Evolutionary conservation across 352 stramenopile genomes (phyloP), one percentile per base, ranked within the genome.

Genomic region (Elongisporangium prolatum): DNA sequence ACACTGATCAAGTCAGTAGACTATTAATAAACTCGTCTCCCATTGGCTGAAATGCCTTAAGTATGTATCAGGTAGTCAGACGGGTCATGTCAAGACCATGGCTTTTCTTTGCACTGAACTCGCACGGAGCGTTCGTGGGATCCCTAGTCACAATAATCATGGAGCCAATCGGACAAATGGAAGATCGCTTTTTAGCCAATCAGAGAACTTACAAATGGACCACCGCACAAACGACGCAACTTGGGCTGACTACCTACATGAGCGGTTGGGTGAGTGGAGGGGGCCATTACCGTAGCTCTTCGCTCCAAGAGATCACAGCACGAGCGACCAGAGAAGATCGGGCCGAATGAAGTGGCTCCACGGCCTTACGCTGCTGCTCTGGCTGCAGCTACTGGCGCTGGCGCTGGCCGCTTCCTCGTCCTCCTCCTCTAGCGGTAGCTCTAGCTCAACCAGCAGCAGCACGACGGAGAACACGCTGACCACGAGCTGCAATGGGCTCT

Each of bases 401-500:
- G 52, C 21, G 28, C 22, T 73, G 34, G 50, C 47, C 24, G 59
- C 52, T 34, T 50, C 50, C 21, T 44, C 14, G n/a, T n/a, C 21
- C 14, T 37, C 50, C 14, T 50, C 65, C 5, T 61, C 51, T 8
- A 48, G 54, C 17, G 64, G 59, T 47, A 65, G 56, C 50, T 16
- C 24, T 17, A n/a, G 13, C 21, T 25, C 47, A n/a, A 21, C 21
- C 56, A 21, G 22, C 14, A 24, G 48, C 49, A 72, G 56, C 38
- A 55, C 60, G 8, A 71, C 69, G 40, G 75, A 84, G 59, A 91
- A 89, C 67, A 89, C 79, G 52, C 65, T 91, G 48, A 89, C 79
- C 38, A 91, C 82, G 50, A 88, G 77, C 59, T 91, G 82, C 65
- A 88, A 84, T 54, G 82, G 82, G 51, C 79, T 69, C 47, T 91